Conservation (phyloP, 495 filamentous ascomycete species). For the Xylaria castorea region DNA sequence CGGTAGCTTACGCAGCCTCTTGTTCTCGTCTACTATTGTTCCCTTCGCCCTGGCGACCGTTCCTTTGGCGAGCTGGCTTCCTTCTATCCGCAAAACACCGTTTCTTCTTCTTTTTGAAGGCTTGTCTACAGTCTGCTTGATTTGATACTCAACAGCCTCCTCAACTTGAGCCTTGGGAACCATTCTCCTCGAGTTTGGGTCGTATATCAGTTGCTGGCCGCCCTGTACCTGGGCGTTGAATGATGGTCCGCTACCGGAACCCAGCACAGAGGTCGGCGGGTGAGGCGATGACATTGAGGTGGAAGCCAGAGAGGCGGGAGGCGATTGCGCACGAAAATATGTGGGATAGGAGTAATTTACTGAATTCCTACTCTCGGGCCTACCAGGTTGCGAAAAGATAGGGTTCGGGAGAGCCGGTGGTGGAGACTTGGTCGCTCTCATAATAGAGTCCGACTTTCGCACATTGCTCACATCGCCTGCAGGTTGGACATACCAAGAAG, state of each 20-base stretch:
- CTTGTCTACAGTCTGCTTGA: constrained; percentile 55
- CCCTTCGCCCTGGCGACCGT: constrained; percentile 43
- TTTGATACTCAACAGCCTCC: constrained; percentile 44
- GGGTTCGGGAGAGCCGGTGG: constrained; percentile 11
- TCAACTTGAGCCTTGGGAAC: constrained; percentile 46
- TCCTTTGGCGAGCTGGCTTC: constrained; percentile 46
- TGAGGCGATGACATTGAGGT: constrained; percentile 38
- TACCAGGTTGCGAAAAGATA: constrained; percentile 20
- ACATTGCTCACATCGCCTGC: constrained; percentile 52
- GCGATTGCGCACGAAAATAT: constrained; percentile 48
- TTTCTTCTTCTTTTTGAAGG: constrained; percentile 64
- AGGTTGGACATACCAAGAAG: constrained; percentile 52
- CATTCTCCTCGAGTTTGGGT: constrained; percentile 64
- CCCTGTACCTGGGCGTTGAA: constrained; percentile 33
- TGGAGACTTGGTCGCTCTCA: constrained; percentile 47
- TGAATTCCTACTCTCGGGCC: constrained; percentile 66
- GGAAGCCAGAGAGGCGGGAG: constrained; percentile 45
- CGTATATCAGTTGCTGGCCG: constrained; percentile 56
- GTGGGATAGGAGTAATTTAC: constrained; percentile 88
- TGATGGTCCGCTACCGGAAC: constrained; percentile 35
- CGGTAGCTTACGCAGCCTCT: constrained; percentile 33
- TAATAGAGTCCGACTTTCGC: constrained; percentile 50
- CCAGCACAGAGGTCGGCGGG: constrained; percentile 29
- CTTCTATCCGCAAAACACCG: constrained; percentile 36
- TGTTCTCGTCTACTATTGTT: constrained; percentile 44